A percentile compares a stretch with the other conserved stretches of the same genome.
phyloP scores from a whole-genome alignment of 2,329 filamentous ascomycete species.

The Epichloe festucae region DNA sequence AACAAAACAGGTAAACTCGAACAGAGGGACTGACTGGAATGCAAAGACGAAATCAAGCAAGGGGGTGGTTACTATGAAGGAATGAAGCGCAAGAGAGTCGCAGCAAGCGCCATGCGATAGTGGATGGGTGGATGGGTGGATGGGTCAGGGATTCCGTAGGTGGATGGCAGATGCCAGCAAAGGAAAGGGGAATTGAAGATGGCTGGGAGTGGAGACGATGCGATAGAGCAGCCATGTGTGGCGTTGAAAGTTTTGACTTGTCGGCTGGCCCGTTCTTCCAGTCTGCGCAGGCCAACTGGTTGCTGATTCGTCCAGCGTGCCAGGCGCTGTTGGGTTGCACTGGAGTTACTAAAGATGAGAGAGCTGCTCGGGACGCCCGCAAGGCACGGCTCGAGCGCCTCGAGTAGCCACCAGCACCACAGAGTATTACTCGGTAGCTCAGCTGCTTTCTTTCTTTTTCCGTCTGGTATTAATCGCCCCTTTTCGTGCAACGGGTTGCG shows the following conservation, averaged over 20 bases:
- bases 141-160: no score
- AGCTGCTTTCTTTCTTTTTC: background rate
- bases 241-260: background rate
- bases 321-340: background rate
- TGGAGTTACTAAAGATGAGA: background rate
- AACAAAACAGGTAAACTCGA: background rate
- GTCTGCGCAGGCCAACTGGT: no score
- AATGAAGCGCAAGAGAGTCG: background rate
- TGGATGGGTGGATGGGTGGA: no score
- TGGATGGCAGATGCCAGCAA: background rate
- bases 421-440: background rate
- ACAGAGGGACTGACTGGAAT: conserved; percentile 1
- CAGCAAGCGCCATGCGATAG: no score
- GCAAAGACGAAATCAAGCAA: background rate
- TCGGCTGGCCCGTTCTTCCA: background rate
- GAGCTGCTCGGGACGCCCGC: background rate
- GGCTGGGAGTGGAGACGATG: conserved; percentile 1
- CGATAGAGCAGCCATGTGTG: background rate
- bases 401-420: background rate
- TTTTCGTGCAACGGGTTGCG: no score
- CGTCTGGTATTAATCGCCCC: no score
- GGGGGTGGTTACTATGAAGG: background rate
- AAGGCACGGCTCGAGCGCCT: conserved; percentile 5
- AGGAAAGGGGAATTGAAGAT: background rate
- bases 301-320: background rate